Base-by-base conservation (phyloP, 306 rosid species). In the Abrus precatorius region DNA sequence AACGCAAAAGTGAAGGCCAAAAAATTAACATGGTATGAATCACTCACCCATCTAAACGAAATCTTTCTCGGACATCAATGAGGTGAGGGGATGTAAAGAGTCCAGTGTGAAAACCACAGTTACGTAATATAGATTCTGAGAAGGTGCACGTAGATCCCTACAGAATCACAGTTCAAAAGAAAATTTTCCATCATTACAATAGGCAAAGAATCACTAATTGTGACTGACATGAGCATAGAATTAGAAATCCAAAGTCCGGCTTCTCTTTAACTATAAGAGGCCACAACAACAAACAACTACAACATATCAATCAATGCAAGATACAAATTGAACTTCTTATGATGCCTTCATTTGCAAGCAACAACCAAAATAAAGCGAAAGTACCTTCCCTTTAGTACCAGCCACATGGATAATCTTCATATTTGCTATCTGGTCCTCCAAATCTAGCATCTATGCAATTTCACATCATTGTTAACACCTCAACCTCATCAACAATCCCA, bases 331-430 rank as follows among this genome's bases (percentile, higher is more conserved):
- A 72, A 77, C 53, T 44, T 65, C 49, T 59, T 43, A 65, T 47
- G 53, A 68, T 63, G 34, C 65, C 60, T 80, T 83, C 83, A 71
- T 50, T 75, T 69, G 41, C 80, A 76, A 71, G 83, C 74, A 80
- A 80, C 60, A 67, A 76, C 73, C 38, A 69, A 29, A 60, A 7
- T 74, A 34, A 65, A 64, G 59, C 50, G 40, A 32, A 60, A 54
- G 44, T 89, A 96, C 99, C 99, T 96, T 96, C 44, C 99, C 99
- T 86, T 96, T 96, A 75, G 98, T 96, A 27, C 99, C 99, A 79
- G 99, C 99, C 38, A 93, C 99, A 82, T 96, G 99, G 68, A 96
- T 92, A 79, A 96, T 74, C 92, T 96, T 96, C 99, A 96, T 82
- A 75, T 86, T 65, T 20, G 94, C 87, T 83, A 93, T 90, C 5